Evolutionary conservation across 2,329 filamentous ascomycete genomes (phyloP).

Genomic region (Aspergillus intermedius): DNA sequence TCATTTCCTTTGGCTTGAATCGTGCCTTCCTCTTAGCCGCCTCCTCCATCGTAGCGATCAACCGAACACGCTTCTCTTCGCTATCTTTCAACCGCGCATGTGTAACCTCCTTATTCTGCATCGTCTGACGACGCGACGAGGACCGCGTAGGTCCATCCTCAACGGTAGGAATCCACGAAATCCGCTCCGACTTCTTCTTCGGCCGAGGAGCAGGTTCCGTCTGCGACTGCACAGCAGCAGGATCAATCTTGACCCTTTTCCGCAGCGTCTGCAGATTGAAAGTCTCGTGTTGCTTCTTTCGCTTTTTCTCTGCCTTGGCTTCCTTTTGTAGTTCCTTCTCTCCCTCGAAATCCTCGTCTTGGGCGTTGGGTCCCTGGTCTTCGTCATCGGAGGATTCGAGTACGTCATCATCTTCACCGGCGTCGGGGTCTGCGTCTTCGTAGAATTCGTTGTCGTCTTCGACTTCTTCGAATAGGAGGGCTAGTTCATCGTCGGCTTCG

Average conservation of each 20-base stretch:
- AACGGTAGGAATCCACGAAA: constrained; percentile 61
- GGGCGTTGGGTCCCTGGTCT: constrained; percentile 54
- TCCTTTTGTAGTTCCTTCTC: constrained; percentile 79
- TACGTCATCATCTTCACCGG: constrained; percentile 62
- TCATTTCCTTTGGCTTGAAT: constrained; percentile 72
- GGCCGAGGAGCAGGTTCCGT: constrained; percentile 36
- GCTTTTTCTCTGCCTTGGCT: constrained; percentile 71
- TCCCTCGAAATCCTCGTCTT: constrained; percentile 68
- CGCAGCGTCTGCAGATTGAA: constrained; percentile 52
- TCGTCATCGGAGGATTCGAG: constrained; percentile 82
- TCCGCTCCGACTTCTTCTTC: constrained; percentile 65
- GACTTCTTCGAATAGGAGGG: constrained; percentile 60
- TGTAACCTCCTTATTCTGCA: constrained; percentile 57
- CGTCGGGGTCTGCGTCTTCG: constrained; percentile 34
- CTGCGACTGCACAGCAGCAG: constrained; percentile 32
- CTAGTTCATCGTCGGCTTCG: constrained; percentile 62
- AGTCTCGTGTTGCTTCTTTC: constrained; percentile 65
- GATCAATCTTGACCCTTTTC: constrained; percentile 70
- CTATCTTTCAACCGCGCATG: constrained; percentile 44
- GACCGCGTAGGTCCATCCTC: constrained; percentile 58
- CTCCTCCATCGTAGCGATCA: constrained; percentile 53
- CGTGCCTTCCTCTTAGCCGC: constrained; percentile 61
- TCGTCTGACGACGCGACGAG: constrained; percentile 57
- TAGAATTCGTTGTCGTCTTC: constrained; percentile 47
- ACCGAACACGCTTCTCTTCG: constrained; percentile 41